Percentiles rank a stretch among this genome's conserved stretches.
Evolutionary conservation across 805 yeast genomes (phyloP).

Genomic region (Cyberlindnera mycetangii): DNA sequence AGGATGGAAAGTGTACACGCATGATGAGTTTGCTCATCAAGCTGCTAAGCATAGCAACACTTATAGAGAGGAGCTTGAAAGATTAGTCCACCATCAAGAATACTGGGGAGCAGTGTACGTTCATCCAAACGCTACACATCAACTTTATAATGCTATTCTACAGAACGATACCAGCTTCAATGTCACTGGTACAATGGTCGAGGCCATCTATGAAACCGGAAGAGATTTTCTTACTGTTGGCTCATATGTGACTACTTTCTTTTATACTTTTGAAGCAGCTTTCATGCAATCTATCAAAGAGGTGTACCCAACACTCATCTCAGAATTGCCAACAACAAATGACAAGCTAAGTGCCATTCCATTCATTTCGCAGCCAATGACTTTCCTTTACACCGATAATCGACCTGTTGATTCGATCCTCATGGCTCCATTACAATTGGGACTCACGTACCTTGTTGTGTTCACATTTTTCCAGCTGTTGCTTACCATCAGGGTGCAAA

Average conservation of each 20-base stretch:
- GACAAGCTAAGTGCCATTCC: slow-evolving; percentile 19
- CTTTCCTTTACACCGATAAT: slow-evolving; percentile 37
- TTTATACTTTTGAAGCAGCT: slow-evolving; percentile 39
- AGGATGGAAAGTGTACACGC: slow-evolving; percentile 28
- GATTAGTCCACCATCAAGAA: slow-evolving; percentile 47
- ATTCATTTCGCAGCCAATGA: slow-evolving; percentile 12
- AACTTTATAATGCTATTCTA: slow-evolving; percentile 26
- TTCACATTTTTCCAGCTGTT: slow-evolving; percentile 68
- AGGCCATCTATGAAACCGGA: slow-evolving; percentile 55
- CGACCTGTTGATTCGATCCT: slow-evolving; percentile 48
- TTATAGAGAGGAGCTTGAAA: slow-evolving; percentile 34
- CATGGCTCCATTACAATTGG: slow-evolving; percentile 68
- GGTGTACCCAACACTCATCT: slow-evolving; percentile 22
- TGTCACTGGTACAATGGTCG: slow-evolving; percentile 28
- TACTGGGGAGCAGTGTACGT: slow-evolving; percentile 62
- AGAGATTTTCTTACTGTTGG: slow-evolving; percentile 52
- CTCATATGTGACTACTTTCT: slow-evolving; percentile 43
- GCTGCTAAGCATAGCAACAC: slow-evolving; percentile 20
- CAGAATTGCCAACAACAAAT: slow-evolving; percentile 33
- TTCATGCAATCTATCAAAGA: slow-evolving; percentile 8
- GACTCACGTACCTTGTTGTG: slow-evolving; percentile 65
- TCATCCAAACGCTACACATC: slow-evolving; percentile 40
- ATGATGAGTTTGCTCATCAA: slow-evolving; percentile 22
- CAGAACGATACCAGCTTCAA: slow-evolving; percentile 19
- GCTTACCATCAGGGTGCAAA: slow-evolving; percentile 47